Evolutionary conservation across 2,329 filamentous ascomycete genomes (phyloP).

Genomic region (Aspergillus pseudoglaucus): DNA sequence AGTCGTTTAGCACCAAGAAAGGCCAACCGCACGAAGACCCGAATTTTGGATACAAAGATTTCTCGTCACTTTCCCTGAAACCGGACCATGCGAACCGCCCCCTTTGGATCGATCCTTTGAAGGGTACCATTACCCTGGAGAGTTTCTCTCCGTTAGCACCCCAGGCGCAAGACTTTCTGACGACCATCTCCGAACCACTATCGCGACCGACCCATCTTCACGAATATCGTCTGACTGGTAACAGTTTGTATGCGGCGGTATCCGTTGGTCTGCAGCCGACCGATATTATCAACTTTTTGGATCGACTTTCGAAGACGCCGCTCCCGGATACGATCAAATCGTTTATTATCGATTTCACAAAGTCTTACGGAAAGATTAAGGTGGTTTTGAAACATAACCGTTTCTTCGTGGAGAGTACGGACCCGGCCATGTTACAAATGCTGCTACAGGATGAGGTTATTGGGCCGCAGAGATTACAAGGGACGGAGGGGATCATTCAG

Average conservation of each 20-base stretch:
- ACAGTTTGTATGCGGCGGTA: constrained; percentile 91
- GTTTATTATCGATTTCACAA: constrained; percentile 76
- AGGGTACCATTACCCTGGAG: constrained; percentile 84
- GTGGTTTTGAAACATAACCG: constrained; percentile 90
- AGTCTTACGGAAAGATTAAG: constrained; percentile 92
- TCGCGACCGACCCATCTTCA: constrained; percentile 87
- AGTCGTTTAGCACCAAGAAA: constrained; percentile 45
- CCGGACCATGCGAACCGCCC: constrained; percentile 84
- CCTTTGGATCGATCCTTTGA: constrained; percentile 85
- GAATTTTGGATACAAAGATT: constrained; percentile 63
- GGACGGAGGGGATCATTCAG: constrained; percentile 65
- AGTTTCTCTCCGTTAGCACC: constrained; percentile 84
- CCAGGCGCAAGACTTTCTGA: constrained; percentile 88
- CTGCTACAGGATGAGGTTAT: constrained; percentile 82
- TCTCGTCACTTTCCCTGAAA: constrained; percentile 75
- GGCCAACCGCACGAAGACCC: constrained; percentile 44
- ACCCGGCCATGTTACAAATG: constrained; percentile 76
- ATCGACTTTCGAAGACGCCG: constrained; percentile 81
- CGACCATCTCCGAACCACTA: constrained; percentile 88
- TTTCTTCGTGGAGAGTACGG: constrained; percentile 88
- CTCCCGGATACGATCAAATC: constrained; percentile 72
- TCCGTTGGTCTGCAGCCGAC: constrained; percentile 84
- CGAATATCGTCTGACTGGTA: constrained; percentile 85
- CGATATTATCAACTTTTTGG: constrained; percentile 84
- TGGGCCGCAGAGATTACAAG: constrained; percentile 69